Conservation (phyloP, 1,139 yeast species). For the Zygoascus sp. region DNA sequence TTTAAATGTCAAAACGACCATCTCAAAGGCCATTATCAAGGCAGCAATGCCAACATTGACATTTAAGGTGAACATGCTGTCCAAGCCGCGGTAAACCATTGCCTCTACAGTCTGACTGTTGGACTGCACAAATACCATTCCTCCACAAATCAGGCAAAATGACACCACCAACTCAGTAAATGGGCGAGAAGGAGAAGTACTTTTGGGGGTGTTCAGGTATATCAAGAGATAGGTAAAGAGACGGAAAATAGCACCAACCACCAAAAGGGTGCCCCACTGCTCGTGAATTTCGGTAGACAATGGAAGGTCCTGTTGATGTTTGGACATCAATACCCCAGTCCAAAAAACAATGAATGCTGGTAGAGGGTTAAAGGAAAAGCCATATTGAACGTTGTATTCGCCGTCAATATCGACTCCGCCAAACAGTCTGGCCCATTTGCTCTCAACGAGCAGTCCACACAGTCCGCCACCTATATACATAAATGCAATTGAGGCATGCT, state of each 20-base stretch:
- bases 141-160: slow-evolving; percentile 81
- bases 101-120: slow-evolving; percentile 81
- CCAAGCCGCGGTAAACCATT: slow-evolving; percentile 78
- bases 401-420: slow-evolving; percentile 17
- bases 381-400: slow-evolving; percentile 21
- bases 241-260: slow-evolving; percentile 75
- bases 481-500: slow-evolving; percentile 93
- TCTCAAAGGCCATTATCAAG: slow-evolving; percentile 87
- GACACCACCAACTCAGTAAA: slow-evolving; percentile 77
- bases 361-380: slow-evolving; percentile 62
- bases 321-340: slow-evolving; percentile 97
- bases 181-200: slow-evolving; percentile 58
- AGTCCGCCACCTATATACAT: slow-evolving; percentile 89
- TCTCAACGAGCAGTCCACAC: slow-evolving; percentile 80
- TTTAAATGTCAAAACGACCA: slow-evolving; percentile 61
- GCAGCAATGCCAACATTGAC: slow-evolving; percentile 75
- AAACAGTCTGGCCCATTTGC: slow-evolving; percentile 39
- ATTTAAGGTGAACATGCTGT: slow-evolving; percentile 86
- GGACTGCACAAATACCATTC: slow-evolving; percentile 85
- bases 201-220: slow-evolving; percentile 47
- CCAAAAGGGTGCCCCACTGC: slow-evolving; percentile 87
- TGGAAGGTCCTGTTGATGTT: slow-evolving; percentile 78
- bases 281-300: slow-evolving; percentile 74
- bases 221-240: slow-evolving; percentile 60
- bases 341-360: slow-evolving; percentile 90